Percentiles rank a stretch among this genome's conserved stretches.
phyloP scores from a whole-genome alignment of 345 rosid species.

The Clarkia xantiana region DNA sequence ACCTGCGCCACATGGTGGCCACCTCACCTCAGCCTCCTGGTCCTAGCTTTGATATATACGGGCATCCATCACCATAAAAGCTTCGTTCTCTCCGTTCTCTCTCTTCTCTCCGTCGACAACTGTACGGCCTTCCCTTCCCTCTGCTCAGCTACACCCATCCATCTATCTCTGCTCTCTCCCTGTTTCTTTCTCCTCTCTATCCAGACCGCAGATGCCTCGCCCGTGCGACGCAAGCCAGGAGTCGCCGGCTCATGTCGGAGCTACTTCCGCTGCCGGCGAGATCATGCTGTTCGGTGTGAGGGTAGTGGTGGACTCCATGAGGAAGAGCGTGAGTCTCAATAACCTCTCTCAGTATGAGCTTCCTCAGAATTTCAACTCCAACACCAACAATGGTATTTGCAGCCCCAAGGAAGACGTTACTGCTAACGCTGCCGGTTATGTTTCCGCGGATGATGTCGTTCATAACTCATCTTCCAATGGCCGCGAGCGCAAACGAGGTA shows the following conservation, averaged over 20 bases:
- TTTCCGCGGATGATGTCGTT: conserved; percentile 67
- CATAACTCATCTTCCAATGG: conserved; percentile 27
- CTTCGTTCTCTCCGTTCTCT: not conserved
- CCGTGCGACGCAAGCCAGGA: conserved; percentile 11
- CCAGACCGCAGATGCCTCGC: conserved; percentile 9
- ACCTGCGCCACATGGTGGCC: conserved; percentile 11
- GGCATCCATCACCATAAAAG: not conserved
- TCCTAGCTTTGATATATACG: conserved; percentile 7
- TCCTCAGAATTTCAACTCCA: conserved; percentile 16
- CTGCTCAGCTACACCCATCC: not conserved
- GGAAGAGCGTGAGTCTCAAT: conserved; percentile 84
- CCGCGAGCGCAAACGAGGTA: conserved; percentile 86
- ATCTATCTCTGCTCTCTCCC: conserved; percentile 4
- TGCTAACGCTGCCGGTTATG: conserved; percentile 31
- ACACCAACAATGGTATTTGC: not conserved
- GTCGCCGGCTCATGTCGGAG: conserved; percentile 4
- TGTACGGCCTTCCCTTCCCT: conserved; percentile 12
- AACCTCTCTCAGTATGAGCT: conserved; percentile 66
- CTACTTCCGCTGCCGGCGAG: conserved; percentile 26
- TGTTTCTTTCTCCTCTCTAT: not conserved
- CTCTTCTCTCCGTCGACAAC: conserved; percentile 5
- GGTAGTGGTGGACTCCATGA: conserved; percentile 82
- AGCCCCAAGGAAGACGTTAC: conserved; percentile 13
- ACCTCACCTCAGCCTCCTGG: conserved; percentile 1
- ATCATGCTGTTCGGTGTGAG: conserved; percentile 84